These are phyloP conservation scores for Artemisia tridentata DNA, from an alignment of 129 eudicot species.

Conservation along the genomic window DNA sequence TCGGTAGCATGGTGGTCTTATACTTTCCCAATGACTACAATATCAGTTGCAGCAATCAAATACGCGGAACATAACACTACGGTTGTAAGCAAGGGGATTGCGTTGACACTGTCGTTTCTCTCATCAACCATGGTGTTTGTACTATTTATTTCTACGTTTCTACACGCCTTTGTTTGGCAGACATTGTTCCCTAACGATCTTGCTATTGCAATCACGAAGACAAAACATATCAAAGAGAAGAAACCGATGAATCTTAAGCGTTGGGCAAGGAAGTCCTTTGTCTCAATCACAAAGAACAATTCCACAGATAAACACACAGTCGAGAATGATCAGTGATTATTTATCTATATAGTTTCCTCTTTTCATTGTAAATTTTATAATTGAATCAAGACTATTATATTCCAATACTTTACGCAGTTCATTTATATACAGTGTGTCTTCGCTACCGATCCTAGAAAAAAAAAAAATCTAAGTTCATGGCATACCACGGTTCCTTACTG, in stretches of 20 bases:
- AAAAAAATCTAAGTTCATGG: too few species aligned
- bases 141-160: constrained; percentile 54
- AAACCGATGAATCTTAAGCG: constrained; percentile 62
- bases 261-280: constrained; percentile 67
- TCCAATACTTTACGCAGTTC: neutral
- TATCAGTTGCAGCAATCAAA: constrained; percentile 68
- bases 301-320: constrained; percentile 42
- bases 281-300: constrained; percentile 46
- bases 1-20: constrained; percentile 96
- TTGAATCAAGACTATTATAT: neutral
- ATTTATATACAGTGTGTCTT: neutral
- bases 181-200: constrained; percentile 83
- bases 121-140: constrained; percentile 70
- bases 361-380: neutral
- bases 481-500: too few species aligned
- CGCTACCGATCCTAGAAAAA: too few species aligned
- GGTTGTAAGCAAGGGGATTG: constrained; percentile 54
- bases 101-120: constrained; percentile 52
- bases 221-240: constrained; percentile 43
- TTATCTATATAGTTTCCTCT: neutral
- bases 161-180: constrained; percentile 74
- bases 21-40: constrained; percentile 86
- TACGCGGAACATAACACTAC: constrained; percentile 71
- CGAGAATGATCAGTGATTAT: neutral
- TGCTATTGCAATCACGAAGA: constrained; percentile 78